These are phyloP conservation scores for Usnea hakonensis DNA, from an alignment of 495 filamentous ascomycete species.

Conservation along the genomic window DNA sequence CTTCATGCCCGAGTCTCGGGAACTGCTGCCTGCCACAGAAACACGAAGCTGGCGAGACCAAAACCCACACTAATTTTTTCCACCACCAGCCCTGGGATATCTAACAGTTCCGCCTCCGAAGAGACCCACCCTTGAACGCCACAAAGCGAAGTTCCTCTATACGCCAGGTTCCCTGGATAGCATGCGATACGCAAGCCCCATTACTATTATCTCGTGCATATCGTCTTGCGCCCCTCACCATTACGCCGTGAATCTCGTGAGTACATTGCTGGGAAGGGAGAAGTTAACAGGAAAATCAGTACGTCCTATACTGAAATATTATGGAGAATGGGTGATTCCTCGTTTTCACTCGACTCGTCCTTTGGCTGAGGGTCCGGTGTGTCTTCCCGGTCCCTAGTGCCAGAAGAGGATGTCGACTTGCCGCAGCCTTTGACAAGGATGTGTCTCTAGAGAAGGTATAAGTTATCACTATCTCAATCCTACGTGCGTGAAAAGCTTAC, in stretches of 20 bases:
- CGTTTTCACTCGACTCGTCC: conserved; percentile 18
- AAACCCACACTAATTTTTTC: not conserved
- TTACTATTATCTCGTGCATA: conserved; percentile 9
- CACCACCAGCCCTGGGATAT: conserved; percentile 6
- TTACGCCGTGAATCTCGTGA: conserved; percentile 9
- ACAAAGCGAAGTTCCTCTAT: not conserved
- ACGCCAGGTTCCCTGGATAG: not conserved
- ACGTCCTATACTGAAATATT: conserved; percentile 8
- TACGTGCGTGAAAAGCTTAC: conserved; percentile 42
- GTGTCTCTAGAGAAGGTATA: conserved; percentile 59
- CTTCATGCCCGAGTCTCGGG: not conserved
- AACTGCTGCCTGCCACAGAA: not conserved
- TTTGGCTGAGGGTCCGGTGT: conserved; percentile 20
- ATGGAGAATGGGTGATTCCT: conserved; percentile 12
- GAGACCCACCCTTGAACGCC: not conserved
- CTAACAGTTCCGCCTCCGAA: not conserved
- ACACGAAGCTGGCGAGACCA: conserved; percentile 4
- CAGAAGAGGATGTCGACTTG: conserved; percentile 31
- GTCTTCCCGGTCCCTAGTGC: conserved; percentile 13
- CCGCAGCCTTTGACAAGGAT: conserved; percentile 92
- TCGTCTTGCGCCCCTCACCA: not conserved
- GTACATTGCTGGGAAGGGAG: conserved; percentile 3
- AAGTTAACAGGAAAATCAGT: not conserved
- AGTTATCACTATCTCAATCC: conserved; percentile 14
- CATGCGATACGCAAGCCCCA: not conserved